phyloP scores from a whole-genome alignment of 139 green algal species.

The Desmodesmus armatus region DNA sequence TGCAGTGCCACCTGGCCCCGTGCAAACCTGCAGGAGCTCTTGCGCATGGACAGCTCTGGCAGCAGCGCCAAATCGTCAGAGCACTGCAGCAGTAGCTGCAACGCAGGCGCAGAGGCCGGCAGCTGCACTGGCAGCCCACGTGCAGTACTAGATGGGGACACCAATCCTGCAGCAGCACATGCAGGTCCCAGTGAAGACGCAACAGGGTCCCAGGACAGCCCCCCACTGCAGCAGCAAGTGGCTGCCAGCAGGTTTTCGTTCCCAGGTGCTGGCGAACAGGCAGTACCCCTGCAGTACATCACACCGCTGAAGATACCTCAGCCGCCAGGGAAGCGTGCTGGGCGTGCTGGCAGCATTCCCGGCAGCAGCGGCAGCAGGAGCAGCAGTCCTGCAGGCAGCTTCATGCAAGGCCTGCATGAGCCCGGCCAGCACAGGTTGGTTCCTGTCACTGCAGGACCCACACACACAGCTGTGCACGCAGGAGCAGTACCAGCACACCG shows the following conservation, averaged over 20 bases:
- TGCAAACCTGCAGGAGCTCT: too few species aligned
- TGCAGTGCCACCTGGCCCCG: too few species aligned
- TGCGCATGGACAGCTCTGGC: too few species aligned
- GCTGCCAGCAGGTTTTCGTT: slow-evolving; percentile 24
- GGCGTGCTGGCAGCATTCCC: not conserved
- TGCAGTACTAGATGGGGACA: not conserved
- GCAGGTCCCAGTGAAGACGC: not conserved
- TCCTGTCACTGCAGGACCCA: not conserved
- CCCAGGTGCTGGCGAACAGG: not conserved
- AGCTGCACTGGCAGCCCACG: not conserved
- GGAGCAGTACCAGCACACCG: not conserved
- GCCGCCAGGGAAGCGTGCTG: not conserved
- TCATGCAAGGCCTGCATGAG: not conserved
- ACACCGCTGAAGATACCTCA: slow-evolving; percentile 38
- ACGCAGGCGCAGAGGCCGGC: too few species aligned
- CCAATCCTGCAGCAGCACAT: not conserved
- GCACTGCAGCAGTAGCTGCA: too few species aligned
- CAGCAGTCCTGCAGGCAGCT: slow-evolving; percentile 1
- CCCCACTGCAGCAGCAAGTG: not conserved
- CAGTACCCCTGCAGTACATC: slow-evolving; percentile 3
- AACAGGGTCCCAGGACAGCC: not conserved
- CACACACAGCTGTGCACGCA: not conserved
- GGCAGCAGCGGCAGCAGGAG: not conserved
- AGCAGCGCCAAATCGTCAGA: too few species aligned
- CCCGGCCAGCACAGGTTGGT: too few species aligned